phyloP scores from a whole-genome alignment of 176 grass and related monocot genomes.

The Phoenix dactylifera region DNA sequence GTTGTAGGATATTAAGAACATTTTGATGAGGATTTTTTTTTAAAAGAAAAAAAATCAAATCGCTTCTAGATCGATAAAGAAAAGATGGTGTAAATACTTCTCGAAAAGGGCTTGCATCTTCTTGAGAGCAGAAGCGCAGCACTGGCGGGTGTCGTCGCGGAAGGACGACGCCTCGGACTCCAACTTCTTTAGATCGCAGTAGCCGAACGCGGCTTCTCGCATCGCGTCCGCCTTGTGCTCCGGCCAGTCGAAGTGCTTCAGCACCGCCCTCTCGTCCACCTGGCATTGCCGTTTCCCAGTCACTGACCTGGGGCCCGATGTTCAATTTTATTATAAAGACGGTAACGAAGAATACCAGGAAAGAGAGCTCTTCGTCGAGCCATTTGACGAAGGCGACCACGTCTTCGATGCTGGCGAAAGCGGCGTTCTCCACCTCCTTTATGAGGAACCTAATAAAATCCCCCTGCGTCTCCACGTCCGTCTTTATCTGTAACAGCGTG shows the following conservation, averaged over 20 bases:
- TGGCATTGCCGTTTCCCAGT: slow-evolving; percentile 7
- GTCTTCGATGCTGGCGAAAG: slow-evolving; percentile 64
- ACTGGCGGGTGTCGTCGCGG: slow-evolving; percentile 53
- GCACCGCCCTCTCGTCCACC: slow-evolving; percentile 96
- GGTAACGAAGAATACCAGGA: slow-evolving; percentile 35
- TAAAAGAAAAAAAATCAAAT: too few species aligned
- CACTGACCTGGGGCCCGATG: background rate
- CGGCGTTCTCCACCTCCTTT: slow-evolving; percentile 62
- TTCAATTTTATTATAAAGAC: background rate
- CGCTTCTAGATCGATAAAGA: too few species aligned
- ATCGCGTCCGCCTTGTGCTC: slow-evolving; percentile 97
- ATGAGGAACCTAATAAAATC: slow-evolving; percentile 84
- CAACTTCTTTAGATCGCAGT: slow-evolving; percentile 85
- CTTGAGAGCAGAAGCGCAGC: slow-evolving; percentile 61
- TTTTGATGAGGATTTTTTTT: too few species aligned
- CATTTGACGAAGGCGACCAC: slow-evolving; percentile 96
- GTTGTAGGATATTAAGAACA: background rate
- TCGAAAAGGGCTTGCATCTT: slow-evolving; percentile 91
- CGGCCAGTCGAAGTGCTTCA: slow-evolving; percentile 99
- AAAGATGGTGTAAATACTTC: slow-evolving; percentile 40
- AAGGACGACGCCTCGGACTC: slow-evolving; percentile 49
- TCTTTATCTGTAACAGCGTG: slow-evolving; percentile 53
- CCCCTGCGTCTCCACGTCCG: slow-evolving; percentile 86
- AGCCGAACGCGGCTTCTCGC: slow-evolving; percentile 96
- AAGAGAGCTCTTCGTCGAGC: slow-evolving; percentile 94